Evolutionary conservation across 495 filamentous ascomycete species (phyloP), one percentile per base, ranked within the genome.

Genomic region (Arthonia radiata): DNA sequence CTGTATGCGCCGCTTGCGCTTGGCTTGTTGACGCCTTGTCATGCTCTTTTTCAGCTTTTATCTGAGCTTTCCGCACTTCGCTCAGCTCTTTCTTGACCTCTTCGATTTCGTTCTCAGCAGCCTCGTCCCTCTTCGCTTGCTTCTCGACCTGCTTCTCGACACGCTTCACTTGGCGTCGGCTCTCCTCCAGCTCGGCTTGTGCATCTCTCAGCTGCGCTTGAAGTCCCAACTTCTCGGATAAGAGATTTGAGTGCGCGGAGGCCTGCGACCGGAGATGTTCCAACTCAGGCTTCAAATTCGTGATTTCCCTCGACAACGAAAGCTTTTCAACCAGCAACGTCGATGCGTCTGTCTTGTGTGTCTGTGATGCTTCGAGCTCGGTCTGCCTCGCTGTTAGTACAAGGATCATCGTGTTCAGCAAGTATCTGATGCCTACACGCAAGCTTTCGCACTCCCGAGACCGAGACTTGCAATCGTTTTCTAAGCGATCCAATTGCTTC

Each of bases 241-340:
- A 52, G 4, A 71, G 44, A 4, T 56, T 53, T 36, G 78, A 68
- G 22, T 75, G 56, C 14, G 64, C 61, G 10, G 57, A 49, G 13
- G 63, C 57, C 43, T 90, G 76, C 2, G 67, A 59, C 32, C 63
- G 59, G 8, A 90, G 53, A 38, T 78, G 69, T 28, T 90, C 77
- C 5, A 89, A 34, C 41, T 91, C 81, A 18, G 71, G 67, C 37
- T 71, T 73, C 24, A 83, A 38, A 14, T 53, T 49, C 14, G 67
- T 54, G 5, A 91, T 41, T 37, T 90, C 75, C 18, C 72, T 67
- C 12, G 63, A 53, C 12, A 93, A 54, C 1, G 63, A 58, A 6
- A 74, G 48, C 38, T 90, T 92, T 34, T 86, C 79, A 7, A 70
- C 60, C 25, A 82, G 52, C 4, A 81, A 26, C 26, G 71, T 73